Base-by-base conservation (phyloP, 208 protist genomes). In the Phytomonas francai region DNA sequence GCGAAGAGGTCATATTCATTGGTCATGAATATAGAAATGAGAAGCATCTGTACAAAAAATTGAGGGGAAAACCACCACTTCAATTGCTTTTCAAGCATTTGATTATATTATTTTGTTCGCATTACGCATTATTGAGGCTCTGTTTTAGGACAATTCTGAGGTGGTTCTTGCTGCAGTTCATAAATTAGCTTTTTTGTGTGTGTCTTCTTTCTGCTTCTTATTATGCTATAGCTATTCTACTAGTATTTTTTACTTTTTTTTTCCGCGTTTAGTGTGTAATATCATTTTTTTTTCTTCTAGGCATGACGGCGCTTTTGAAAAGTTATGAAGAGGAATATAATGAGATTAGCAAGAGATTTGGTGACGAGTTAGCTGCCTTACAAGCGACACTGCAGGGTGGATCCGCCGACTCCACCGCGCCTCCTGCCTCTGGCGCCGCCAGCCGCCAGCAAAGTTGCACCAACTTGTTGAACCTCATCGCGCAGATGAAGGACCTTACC, bases 241-340 rank as follows among this genome's bases (percentile, higher is more conserved):
- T 12, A 14, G 31, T 63, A 22, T 22, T 71, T 67, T 67, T 73
- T 67, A 59, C 56, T 71, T 65, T 65, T 71, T 63, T 65, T 28
- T 14, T 22, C 31, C 36, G 8, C 34, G 34, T 8, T 34, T 34
- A 28, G 4, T 39, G 25, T 67, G 36, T 32, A 63, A 4, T 30
- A 32, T 27, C 3, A 39, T 56, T 14, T 22, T 30, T 56, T 27
- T 7, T 54, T 25, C 0, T 61, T 34, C 42, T 25, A 65, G 36
- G 2, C 31, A 92, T 89, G 83, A 84, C 83, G 19, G 79, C 76
- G 0, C 65, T 89, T 29, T 74, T 87, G 4, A 81, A 92, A 51
- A 78, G 76, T 28, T 89, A 92, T 66, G 83, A 89, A 71, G 83
- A 92, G 73, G 83, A 92, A 61, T 89, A 83, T 71, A 75, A 77